phyloP scores from a whole-genome alignment of 225 moss, liverwort and hornwort species.

The Straminergon stramineum region DNA sequence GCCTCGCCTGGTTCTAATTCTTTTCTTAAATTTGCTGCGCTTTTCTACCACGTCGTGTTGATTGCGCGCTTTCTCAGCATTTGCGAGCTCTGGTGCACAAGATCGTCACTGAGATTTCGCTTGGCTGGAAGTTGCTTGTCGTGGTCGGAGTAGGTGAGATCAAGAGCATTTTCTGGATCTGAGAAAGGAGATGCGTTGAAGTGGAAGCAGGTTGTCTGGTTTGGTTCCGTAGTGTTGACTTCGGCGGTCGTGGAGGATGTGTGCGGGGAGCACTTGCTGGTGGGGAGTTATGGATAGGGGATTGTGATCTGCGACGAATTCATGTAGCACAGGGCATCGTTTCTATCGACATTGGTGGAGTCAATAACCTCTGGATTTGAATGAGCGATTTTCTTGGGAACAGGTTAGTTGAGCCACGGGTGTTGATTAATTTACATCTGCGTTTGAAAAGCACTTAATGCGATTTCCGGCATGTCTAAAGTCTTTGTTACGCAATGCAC shows the following conservation, averaged over 20 bases:
- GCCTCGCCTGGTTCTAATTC: not conserved
- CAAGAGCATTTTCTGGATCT: conserved; percentile 6
- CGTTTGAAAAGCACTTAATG: not conserved
- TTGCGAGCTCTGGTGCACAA: not conserved
- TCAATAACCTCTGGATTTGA: not conserved
- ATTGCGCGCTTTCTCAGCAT: not conserved
- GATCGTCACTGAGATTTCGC: not conserved
- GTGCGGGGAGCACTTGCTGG: not conserved
- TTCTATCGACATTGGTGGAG: not conserved
- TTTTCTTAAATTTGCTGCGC: not conserved
- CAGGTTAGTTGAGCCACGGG: not conserved
- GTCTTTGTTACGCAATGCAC: not conserved
- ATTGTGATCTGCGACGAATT: not conserved
- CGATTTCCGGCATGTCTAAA: not conserved
- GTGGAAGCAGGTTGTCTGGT: not conserved
- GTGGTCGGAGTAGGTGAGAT: not conserved
- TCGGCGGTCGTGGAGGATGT: not conserved
- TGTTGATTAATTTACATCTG: not conserved
- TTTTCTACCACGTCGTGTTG: not conserved
- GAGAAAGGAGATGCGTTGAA: not conserved
- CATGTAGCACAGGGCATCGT: not conserved
- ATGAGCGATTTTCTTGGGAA: not conserved
- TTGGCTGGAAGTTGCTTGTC: not conserved
- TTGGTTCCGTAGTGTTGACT: not conserved
- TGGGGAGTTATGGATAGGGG: not conserved